Conservation (phyloP, 768 basidiomycete genomes). For the Termitomyces sp. region DNA sequence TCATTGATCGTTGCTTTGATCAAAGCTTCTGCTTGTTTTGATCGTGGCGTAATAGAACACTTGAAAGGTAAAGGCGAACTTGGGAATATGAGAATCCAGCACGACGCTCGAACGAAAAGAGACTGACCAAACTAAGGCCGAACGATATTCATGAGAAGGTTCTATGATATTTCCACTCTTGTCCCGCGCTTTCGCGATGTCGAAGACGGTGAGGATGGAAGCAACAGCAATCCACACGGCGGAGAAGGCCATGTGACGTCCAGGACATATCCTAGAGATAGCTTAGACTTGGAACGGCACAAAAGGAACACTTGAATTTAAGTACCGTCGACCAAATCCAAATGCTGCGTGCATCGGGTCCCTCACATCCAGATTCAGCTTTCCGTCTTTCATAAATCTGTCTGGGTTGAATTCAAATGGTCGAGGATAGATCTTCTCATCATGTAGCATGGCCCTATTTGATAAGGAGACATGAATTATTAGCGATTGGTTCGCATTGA, state of each 20-base stretch:
- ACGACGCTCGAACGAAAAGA: too few relatives aligned
- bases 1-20: too few relatives aligned
- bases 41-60: too few relatives aligned
- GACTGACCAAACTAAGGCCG: not conserved
- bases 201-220: conserved; percentile 27
- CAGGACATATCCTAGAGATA: conserved; percentile 27
- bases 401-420: not conserved
- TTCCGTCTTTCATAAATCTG: not conserved
- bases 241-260: conserved; percentile 29
- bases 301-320: not conserved
- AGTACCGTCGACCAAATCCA: not conserved
- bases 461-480: too few relatives aligned
- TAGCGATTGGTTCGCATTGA: too few relatives aligned
- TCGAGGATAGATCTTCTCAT: not conserved
- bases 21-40: too few relatives aligned
- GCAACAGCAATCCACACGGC: conserved; percentile 27
- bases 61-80: too few relatives aligned
- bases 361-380: not conserved
- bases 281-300: too few relatives aligned
- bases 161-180: conserved; percentile 15
- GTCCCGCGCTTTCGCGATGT: conserved; percentile 21
- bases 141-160: conserved; percentile 6
- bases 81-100: too few relatives aligned
- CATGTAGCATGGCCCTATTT: not conserved
- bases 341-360: not conserved